Base-by-base conservation (phyloP, 371 early-diverging fungal genomes). In the Lichtheimia corymbifera region DNA sequence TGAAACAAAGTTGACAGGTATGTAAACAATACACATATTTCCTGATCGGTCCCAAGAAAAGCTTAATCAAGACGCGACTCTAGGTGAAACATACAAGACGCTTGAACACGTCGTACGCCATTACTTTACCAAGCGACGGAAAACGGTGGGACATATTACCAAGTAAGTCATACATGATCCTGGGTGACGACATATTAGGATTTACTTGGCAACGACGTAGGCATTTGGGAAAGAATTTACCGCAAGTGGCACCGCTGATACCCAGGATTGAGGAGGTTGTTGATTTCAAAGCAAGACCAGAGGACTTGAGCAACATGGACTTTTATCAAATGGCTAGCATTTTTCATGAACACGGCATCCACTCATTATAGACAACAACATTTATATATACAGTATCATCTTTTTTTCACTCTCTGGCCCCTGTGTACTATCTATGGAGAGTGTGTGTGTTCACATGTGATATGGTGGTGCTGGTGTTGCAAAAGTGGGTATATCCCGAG, bases 111-210 rank as follows among this genome's bases (percentile, higher is more conserved):
- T 91, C 1, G 63, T 84, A 14, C 71, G 89, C n/a, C 80, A 82
- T 60, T 84, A 86, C 61, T 91, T 91, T 66, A 85, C 84, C 58
- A 88, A 88, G 65, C 67, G 90, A 59, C 77, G 92, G 52, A 93
- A 93, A 67, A 89, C 90, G 12, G 67, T 92, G 49, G 82, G 86
- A 1, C 73, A 87, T 40, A 89, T 83, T 17, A 82, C 86, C 42
- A 84, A 79, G 78, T 79, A 70, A 59, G 51, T 45, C 12, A n/a
- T 35, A 11, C 35, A 35, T 35, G 9, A 28, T 28, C 35, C 11
- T 9, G 5, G 35, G 9, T 35, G 35, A 35, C 11, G 35, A 35
- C 11, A 9, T 44, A n/a, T 1, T 18, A 41, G 17, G 14, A 44
- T 43, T 17, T 35, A 14, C 24, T 63, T 42, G 15, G 5, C 9